These are phyloP conservation scores for Schizophyllum amplum DNA, from an alignment of 1,284 basidiomycete species.

Conservation along the genomic window DNA sequence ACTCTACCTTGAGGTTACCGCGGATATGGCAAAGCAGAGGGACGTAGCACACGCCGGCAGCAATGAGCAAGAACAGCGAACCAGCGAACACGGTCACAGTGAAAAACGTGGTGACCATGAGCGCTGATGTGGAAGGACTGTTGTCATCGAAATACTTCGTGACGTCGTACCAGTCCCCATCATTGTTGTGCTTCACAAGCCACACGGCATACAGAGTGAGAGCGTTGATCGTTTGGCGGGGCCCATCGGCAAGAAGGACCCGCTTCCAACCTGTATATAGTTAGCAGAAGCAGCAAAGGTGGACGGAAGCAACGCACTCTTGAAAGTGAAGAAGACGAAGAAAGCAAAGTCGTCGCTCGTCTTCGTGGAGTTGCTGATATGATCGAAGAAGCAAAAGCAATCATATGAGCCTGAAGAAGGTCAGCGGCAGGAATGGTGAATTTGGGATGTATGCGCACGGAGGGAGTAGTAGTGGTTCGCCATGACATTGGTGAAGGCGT, in stretches of 20 bases:
- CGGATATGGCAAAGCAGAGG: slow-evolving; percentile 93
- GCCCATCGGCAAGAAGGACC: slow-evolving; percentile 89
- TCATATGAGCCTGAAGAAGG: slow-evolving; percentile 73
- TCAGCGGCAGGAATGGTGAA: slow-evolving; percentile 1
- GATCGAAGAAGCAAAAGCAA: slow-evolving; percentile 97
- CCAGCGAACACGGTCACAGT: slow-evolving; percentile 85
- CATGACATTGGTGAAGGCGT: slow-evolving; percentile 95
- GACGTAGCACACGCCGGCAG: slow-evolving; percentile 85
- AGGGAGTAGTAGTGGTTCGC: slow-evolving; percentile 94
- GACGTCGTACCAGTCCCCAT: slow-evolving; percentile 59
- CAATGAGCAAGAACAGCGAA: slow-evolving; percentile 73
- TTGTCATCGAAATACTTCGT: slow-evolving; percentile 62
- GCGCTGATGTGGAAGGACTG: slow-evolving; percentile 69
- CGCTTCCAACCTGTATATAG: slow-evolving; percentile 83
- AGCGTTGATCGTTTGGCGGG: slow-evolving; percentile 94
- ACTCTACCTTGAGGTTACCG: slow-evolving; percentile 81
- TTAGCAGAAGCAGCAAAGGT: slow-evolving; percentile 6
- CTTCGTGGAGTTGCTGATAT: slow-evolving; percentile 94
- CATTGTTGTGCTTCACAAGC: slow-evolving; percentile 62
- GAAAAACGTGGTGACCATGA: slow-evolving; percentile 86
- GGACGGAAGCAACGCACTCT: slow-evolving; percentile 51
- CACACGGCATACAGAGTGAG: slow-evolving; percentile 91
- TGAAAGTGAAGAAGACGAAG: slow-evolving; percentile 99
- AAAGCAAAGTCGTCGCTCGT: slow-evolving; percentile 96
- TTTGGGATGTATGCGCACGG: slow-evolving; percentile 42